Conservation (phyloP, 1,139 yeast genomes). For the Eremothecium gossypii region DNA sequence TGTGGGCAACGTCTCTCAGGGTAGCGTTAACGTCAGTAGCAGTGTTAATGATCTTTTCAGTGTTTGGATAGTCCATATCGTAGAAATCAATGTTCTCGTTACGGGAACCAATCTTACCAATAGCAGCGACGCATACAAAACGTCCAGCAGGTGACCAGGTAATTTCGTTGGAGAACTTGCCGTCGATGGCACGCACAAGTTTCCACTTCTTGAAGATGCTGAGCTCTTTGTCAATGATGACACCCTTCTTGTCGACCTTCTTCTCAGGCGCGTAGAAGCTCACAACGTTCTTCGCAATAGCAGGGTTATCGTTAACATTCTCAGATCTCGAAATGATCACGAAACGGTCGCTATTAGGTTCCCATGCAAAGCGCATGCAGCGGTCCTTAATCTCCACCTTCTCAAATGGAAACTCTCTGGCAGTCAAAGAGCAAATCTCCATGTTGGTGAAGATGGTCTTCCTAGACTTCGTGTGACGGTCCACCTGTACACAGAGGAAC, state of each 20-base stretch:
- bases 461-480: conserved; percentile 91
- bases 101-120: conserved; percentile 34
- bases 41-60: conserved; percentile 37
- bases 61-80: conserved; percentile 70
- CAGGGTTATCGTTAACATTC: conserved; percentile 52
- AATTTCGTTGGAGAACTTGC: conserved; percentile 65
- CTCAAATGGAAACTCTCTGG: conserved; percentile 90
- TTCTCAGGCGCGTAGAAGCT: conserved; percentile 77
- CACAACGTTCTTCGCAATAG: conserved; percentile 62
- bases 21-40: conserved; percentile 38
- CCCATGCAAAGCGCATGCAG: conserved; percentile 89
- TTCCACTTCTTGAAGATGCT: conserved; percentile 45
- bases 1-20: conserved; percentile 54
- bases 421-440: conserved; percentile 82
- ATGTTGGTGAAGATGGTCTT: conserved; percentile 86
- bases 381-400: conserved; percentile 88
- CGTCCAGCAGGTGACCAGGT: conserved; percentile 93
- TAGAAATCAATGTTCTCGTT: conserved; percentile 72
- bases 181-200: conserved; percentile 44
- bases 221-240: conserved; percentile 21
- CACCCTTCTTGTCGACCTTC: conserved; percentile 28
- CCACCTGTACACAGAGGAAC: conserved; percentile 86
- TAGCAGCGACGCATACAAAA: conserved; percentile 69
- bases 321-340: conserved; percentile 61
- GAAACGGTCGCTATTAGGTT: conserved; percentile 84